phyloP scores from a whole-genome alignment of 176 grass and related monocot genomes.

The Ensete glaucum region DNA sequence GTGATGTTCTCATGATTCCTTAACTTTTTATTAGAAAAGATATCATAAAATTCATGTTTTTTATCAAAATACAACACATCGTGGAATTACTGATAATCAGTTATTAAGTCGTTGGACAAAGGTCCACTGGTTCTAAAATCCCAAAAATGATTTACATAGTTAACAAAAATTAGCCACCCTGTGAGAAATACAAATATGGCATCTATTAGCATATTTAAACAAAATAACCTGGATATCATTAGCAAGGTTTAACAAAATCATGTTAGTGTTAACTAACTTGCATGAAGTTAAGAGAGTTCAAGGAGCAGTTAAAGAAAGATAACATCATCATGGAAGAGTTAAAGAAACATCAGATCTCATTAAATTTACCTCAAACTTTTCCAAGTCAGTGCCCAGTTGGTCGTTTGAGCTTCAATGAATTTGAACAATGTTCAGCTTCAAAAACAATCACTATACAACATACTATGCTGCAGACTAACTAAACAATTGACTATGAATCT shows the following conservation, averaged over 20 bases:
- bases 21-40: background rate
- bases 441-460: background rate
- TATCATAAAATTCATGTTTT: background rate
- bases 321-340: background rate
- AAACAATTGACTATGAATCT: background rate
- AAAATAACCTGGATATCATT: too few relatives aligned
- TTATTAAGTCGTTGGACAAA: too few relatives aligned
- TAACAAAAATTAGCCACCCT: too few relatives aligned
- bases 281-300: background rate
- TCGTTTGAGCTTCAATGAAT: conserved; percentile 12
- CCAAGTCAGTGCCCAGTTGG: background rate
- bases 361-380: conserved; percentile 11
- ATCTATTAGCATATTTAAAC: too few relatives aligned
- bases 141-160: too few relatives aligned
- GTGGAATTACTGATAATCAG: too few relatives aligned
- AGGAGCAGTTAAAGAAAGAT: background rate
- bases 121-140: too few relatives aligned
- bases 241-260: too few relatives aligned
- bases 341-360: background rate
- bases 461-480: background rate
- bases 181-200: too few relatives aligned
- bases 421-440: background rate
- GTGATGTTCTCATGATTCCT: background rate
- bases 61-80: too few relatives aligned
- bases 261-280: background rate